Evolutionary conservation across 177 flowering plant genomes (phyloP), one percentile per base, ranked within the genome.

Genomic region (Vitis hybrid): DNA sequence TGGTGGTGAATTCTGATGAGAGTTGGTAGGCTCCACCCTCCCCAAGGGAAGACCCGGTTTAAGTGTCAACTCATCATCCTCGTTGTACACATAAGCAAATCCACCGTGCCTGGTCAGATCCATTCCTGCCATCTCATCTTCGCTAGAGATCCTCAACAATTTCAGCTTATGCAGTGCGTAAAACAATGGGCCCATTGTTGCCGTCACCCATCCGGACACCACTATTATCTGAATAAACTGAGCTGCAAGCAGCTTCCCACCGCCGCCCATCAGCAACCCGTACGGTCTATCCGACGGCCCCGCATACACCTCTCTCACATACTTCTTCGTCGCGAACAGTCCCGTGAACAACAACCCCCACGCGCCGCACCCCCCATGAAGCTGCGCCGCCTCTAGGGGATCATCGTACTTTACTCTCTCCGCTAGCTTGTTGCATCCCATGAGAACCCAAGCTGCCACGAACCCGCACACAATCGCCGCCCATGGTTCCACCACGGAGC

Each of bases 401-500:
- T 84, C 88, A 18, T 84, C 88, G 61, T 77, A 84, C 65, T 81
- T 72, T 0, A 80, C 2, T 56, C 61, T 78, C 76, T 71, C 79
- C 0, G 88, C 88, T 2, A 83, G 71, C 72, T 49, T 71, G 78
- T 84, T 84, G 63, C 64, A 66, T 56, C 85, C 83, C 5, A 80
- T 84, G 20, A 84, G 27, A 35, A 84, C 88, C 85, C 84, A 83
- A 0, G 85, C 59, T 0, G 88, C 84, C 18, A 78, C 85, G 60
- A 84, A 84, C 3, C 88, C 88, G 54, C 88, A 84, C 0, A 84
- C 58, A 57, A 84, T 83, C 15, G 88, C 85, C 0, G 88, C 84
- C 88, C 88, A 84, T 10, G 88, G 88, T 35, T 84, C 88, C 1
- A 84, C 88, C 63, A 84, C 88, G 1, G 88, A 67, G 62, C 88